phyloP scores from a whole-genome alignment of 106 monocot species.

The Ottelia alismoides region DNA sequence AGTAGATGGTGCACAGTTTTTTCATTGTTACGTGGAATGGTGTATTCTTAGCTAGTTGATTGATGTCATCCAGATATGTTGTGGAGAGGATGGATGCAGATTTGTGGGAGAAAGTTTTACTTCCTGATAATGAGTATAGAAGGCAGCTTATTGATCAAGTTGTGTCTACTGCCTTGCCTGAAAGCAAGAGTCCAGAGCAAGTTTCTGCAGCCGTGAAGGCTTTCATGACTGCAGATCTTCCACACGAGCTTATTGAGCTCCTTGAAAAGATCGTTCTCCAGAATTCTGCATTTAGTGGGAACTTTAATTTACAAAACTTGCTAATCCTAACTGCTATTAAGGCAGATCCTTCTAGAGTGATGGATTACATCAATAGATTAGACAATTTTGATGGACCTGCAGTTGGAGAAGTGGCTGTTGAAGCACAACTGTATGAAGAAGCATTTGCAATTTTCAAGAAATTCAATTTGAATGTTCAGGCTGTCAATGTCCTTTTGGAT shows the following conservation, averaged over 20 bases:
- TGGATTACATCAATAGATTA: constrained; percentile 94
- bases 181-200: constrained; percentile 98
- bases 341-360: constrained; percentile 91
- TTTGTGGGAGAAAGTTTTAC: constrained; percentile 93
- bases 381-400: constrained; percentile 99
- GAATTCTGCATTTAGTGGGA: constrained; percentile 95
- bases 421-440: constrained; percentile 90
- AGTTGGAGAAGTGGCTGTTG: constrained; percentile 95
- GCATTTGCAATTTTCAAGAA: constrained; percentile 98
- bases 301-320: constrained; percentile 94
- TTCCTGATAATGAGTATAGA: constrained; percentile 87
- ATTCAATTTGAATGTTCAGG: constrained; percentile 93
- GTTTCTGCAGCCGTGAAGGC: constrained; percentile 97
- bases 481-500: constrained; percentile 83
- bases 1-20: no score
- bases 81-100: constrained; percentile 97
- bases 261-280: constrained; percentile 97
- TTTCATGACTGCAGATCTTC: constrained; percentile 99
- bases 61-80: constrained; percentile 52
- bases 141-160: constrained; percentile 92
- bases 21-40: neutral
- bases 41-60: neutral
- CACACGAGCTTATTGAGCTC: constrained; percentile 93
- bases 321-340: constrained; percentile 94
- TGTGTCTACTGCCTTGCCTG: constrained; percentile 85